Evolutionary conservation across 306 rosid species (phyloP), one percentile per base, ranked within the genome.

Genomic region (Dryas octopetala): DNA sequence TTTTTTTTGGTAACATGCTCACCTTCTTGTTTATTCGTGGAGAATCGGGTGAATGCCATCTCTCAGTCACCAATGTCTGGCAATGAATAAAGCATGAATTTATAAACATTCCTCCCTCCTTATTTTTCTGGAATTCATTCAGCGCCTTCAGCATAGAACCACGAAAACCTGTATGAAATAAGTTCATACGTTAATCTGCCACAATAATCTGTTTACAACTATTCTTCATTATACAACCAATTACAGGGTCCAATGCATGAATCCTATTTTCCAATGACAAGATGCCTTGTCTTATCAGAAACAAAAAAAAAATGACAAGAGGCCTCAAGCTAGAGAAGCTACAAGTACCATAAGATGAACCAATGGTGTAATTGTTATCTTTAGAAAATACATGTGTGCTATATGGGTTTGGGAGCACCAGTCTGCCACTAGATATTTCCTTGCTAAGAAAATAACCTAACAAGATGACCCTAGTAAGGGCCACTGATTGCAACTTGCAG

Each of bases 41-140:
- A 76, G 99, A 92, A 76, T 54, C 76, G 82, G 91, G 83, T 62
- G 97, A 90, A 75, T 90, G 89, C 99, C 99, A 95, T 53, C 92
- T 92, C 84, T 85, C 88, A 5, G 83, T 67, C 81, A 78, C 78
- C 92, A 76, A 87, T 46, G 99, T 90, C 83, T 92, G 97, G 86
- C 97, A 95, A 85, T 92, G 99, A 79, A 82, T 71, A 80, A 90
- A 95, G 74, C 99, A 92, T 47, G 97, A 90, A 80, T 95, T 82
- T 76, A 95, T 80, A 69, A 95, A 95, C 84, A 85, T 68, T 77
- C 99, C 99, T 12, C 86, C 87, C 51, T 81, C 89, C 81, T 82
- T 83, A 19, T 45, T 85, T 38, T 82, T 90, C 78, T 71, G 84
- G 85, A 92, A 86, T 67, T 90, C 92, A n/a, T 62, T 79, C 81